Percentiles rank a stretch among this genome's conserved stretches.
phyloP scores from a whole-genome alignment of 78 protist genomes.

The Capsaspora owczarzaki region DNA sequence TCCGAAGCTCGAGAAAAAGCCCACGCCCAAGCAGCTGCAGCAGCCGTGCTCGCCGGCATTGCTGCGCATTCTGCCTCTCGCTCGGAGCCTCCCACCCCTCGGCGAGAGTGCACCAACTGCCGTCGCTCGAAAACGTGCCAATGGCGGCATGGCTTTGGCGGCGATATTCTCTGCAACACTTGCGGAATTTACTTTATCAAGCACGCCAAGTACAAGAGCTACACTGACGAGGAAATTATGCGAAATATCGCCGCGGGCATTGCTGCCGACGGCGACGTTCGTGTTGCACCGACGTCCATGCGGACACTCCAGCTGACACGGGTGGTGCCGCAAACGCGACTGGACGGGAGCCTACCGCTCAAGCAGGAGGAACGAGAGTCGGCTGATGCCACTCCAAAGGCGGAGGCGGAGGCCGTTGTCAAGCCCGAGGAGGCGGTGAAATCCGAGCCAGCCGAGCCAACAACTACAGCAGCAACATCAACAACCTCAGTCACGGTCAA shows the following conservation, averaged over 20 bases:
- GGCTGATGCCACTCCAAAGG: not conserved
- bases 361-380: not conserved
- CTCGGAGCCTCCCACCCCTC: not conserved
- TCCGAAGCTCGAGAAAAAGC: not conserved
- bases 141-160: not conserved
- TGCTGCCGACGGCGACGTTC: not conserved
- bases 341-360: not conserved
- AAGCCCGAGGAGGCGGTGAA: too few species aligned
- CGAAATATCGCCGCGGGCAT: not conserved
- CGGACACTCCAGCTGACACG: not conserved
- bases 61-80: not conserved
- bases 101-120: constrained; percentile 2
- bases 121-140: not conserved
- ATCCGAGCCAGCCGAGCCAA: too few species aligned
- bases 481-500: too few species aligned
- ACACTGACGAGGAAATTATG: too few species aligned
- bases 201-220: not conserved
- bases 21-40: not conserved
- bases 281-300: not conserved
- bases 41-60: not conserved
- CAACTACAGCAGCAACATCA: too few species aligned
- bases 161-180: not conserved
- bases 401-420: too few species aligned
- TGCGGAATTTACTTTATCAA: not conserved
- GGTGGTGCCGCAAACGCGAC: not conserved